phyloP scores from a whole-genome alignment of 1,139 yeast species.

The Candida tunisiensis region DNA sequence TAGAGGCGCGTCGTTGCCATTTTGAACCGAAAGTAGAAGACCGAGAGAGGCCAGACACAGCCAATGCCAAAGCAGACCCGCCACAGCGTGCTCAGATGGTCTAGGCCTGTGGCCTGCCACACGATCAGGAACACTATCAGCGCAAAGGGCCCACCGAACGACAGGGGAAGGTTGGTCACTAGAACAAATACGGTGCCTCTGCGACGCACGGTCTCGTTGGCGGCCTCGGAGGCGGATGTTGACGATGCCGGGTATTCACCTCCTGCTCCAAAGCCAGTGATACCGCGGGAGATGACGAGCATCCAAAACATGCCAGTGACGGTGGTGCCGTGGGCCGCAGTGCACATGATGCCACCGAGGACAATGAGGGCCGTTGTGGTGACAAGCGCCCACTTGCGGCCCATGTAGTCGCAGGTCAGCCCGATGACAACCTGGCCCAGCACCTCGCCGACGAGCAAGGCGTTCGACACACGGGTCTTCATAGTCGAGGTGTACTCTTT shows the following conservation, averaged over 20 bases:
- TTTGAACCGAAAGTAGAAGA: constrained; percentile 53
- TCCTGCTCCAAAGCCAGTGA: constrained; percentile 59
- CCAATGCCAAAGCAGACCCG: constrained; percentile 66
- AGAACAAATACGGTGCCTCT: constrained; percentile 50
- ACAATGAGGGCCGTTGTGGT: constrained; percentile 37
- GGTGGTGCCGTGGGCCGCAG: constrained; percentile 40
- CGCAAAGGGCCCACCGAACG: constrained; percentile 72
- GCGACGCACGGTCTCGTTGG: constrained; percentile 45
- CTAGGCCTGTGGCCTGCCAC: constrained; percentile 30
- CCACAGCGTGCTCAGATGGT: constrained; percentile 43
- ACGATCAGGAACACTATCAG: constrained; percentile 49
- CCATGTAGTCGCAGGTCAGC: constrained; percentile 36
- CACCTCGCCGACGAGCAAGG: constrained; percentile 41
- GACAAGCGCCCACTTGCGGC: constrained; percentile 40
- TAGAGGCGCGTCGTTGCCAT: constrained; percentile 52
- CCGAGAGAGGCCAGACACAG: constrained; percentile 54
- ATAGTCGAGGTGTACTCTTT: constrained; percentile 25
- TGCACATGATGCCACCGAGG: constrained; percentile 36
- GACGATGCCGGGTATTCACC: constrained; percentile 65
- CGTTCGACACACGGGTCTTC: constrained; percentile 41
- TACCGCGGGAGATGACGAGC: constrained; percentile 48
- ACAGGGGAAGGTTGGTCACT: constrained; percentile 55
- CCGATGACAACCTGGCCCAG: constrained; percentile 42
- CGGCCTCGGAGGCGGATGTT: constrained; percentile 55
- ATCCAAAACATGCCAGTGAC: constrained; percentile 53